Percentiles rank a stretch among this genome's conserved stretches.
Conservation (phyloP, 129 eudicot species). For the Solidago caesia region DNA sequence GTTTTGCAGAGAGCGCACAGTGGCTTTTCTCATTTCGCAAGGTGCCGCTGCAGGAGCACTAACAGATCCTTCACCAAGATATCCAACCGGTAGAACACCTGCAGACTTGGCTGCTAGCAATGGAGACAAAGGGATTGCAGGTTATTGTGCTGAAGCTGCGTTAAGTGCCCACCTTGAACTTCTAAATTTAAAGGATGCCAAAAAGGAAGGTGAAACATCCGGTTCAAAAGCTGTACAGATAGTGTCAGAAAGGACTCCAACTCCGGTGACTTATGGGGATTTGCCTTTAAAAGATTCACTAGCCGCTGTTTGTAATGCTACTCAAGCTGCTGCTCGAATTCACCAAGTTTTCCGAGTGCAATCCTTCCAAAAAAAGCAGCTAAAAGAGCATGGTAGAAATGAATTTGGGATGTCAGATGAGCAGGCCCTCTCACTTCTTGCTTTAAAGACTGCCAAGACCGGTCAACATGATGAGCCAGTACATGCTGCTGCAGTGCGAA, state of each 20-base stretch:
- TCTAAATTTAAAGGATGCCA: constrained; percentile 55
- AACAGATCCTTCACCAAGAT: constrained; percentile 80
- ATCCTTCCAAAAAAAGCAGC: constrained; percentile 85
- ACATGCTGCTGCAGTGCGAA: constrained; percentile 82
- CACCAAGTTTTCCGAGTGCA: constrained; percentile 87
- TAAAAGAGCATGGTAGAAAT: constrained; percentile 54
- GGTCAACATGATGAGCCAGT: constrained; percentile 69
- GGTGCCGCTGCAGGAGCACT: constrained; percentile 90
- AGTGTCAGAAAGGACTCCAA: constrained; percentile 63
- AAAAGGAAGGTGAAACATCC: constrained; percentile 35
- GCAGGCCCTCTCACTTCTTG: constrained; percentile 70
- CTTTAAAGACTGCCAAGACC: constrained; percentile 55
- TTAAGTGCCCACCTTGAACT: constrained; percentile 69
- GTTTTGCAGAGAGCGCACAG: constrained; percentile 69
- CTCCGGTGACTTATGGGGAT: constrained; percentile 62
- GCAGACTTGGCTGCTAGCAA: constrained; percentile 85
- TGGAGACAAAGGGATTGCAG: constrained; percentile 97
- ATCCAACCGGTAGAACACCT: constrained; percentile 77
- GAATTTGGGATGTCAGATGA: constrained; percentile 69
- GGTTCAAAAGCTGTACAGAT: constrained; percentile 58
- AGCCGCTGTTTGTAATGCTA: constrained; percentile 96
- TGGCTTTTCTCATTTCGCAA: constrained; percentile 68
- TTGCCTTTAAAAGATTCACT: constrained; percentile 69
- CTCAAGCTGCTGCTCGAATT: constrained; percentile 95
- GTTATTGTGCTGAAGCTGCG: constrained; percentile 80